Base-by-base conservation (phyloP, 345 rosid species). In the Aegle marmelos region DNA sequence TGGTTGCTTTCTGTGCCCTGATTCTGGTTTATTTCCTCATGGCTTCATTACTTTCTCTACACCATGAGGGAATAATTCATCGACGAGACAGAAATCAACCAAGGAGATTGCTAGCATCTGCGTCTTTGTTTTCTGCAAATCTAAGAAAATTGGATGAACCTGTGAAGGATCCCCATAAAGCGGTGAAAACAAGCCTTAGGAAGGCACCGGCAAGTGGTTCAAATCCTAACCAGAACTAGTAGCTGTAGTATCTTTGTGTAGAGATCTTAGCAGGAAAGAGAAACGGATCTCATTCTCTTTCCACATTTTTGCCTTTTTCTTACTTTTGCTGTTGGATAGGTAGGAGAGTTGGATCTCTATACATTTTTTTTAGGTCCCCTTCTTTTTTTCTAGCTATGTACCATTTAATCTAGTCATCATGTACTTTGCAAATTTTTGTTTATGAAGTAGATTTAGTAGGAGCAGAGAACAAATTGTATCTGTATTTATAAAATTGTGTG, bases 221-320 rank as follows among this genome's bases (percentile, higher is more conserved):
- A 48, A 90, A 89, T 81, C 92, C 94, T 41, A 83, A 73, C 62
- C 88, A 85, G 78, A 90, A 88, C 87, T 82, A 86, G 86, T 79
- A 70, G 82, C 54, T 4, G 31, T 64, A 37, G 36, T 53, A 36
- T 36, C 62, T 57, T 73, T 56, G 58, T 58, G 59, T 77, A 74
- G 74, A 83, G 83, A 83, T 80, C 68, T 73, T 64, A 60, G 45
- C 69, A 48, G 63, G 83, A 68, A 72, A 69, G 79, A 79, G 76
- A 76, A 72, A 36, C 62, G 50, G 13, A 58, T 66, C 37, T 58
- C 54, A 37, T 68, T 74, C 82, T 48, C 79, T 76, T 79, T 77
- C 83, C 16, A 27, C 56, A 72, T 77, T 80, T 83, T 83, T 77
- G 81, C 71, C 54, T 79, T 79, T 69, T 69, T 69, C 76, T 34